Base-by-base conservation (phyloP, 352 stramenopile species). In the Saprolegnia parasitica region DNA sequence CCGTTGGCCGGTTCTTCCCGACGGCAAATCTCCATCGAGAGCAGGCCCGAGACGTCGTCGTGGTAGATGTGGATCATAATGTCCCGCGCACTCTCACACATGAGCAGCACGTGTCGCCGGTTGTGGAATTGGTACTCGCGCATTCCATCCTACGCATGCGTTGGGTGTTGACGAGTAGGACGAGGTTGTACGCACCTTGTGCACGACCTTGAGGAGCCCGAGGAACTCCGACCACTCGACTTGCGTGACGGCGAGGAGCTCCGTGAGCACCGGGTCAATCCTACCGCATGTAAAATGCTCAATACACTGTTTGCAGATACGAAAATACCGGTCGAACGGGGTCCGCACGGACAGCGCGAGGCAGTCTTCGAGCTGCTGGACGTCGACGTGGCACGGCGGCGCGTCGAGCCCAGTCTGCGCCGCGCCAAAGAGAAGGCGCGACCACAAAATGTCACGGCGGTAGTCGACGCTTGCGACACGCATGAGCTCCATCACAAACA, bases 91-190 rank as follows among this genome's bases (percentile, higher is more conserved):
- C 91, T 77, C 0, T 84, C 84, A 67, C 87, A 96, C 13, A 96
- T 72, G 67, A 96, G 67, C 49, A 96, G 56, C 29, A 96, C 73
- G 64, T 96, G 87, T 16, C 80, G 90, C 60, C 79, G 77, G 21
- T 81, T 80, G 50, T 87, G 74, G 72, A 96, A 96, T 61, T 91
- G 84, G 65, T 94, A 96, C 73, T 96, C 87, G 58, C 86, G 83
- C 66, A 96, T 72, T 67, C 92, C 78, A 32, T 87, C 83, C 5
- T 70, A 61, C 8, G 9, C 3, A 24, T 6, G 13, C 35, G 20
- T 11, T 60, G 8, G 16, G 35, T 35, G 29, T 35, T 5, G 29
- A 35, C 18, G 18, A 55, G 5, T 2, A 29, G 24, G 24, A 62
- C 24, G 16, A 60, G 13, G 18, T 21, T 6, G 5, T 21, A 57